Evolutionary conservation across 2,329 filamentous ascomycete genomes (phyloP), one percentile per base, ranked within the genome.

Genomic region (Cladosporium sphaerospermum): DNA sequence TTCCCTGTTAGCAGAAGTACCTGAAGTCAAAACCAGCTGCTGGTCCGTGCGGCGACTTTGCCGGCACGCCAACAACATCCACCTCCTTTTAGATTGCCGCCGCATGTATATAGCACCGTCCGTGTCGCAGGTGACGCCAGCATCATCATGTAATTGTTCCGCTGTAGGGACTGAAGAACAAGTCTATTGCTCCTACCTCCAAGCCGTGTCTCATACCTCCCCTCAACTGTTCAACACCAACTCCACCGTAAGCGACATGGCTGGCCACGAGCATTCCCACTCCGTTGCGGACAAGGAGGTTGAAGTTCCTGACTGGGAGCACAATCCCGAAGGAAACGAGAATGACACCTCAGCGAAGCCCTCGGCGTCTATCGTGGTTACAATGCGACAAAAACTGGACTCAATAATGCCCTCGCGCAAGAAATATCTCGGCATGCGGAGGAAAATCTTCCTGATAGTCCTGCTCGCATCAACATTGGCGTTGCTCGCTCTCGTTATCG

Each of bases 401-500:
- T 61, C 61, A 34, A 43, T 69, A 9, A 54, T 73, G 4, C 70
- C 71, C 8, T 67, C 68, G 5, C 66, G 72, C 42, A 68, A 60
- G 52, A 65, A 60, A 39, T 74, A 73, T 50, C 52, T 73, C 43
- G 69, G 71, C 8, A 63, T 69, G 50, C 69, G 63, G 54, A 66
- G 72, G 45, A 67, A 67, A 23, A 64, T 66, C 3, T 67, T 75
- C 46, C 61, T 75, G 34, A 62, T 71, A 13, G 62, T 61, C 7
- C 52, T 73, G 28, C 56, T 59, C 14, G 62, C 65, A 16, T 52
- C 63, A 1, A 54, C 70, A 34, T 31, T 73, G 9, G 64, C 64
- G 18, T 53, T 73, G 8, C 54, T 75, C 13, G 70, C 63, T 7
- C 61, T 75, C 14, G 65, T 73, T 43, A 70, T 75, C 43, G 72